Conservation (phyloP, 345 rosid species). For the Brassica carinata region DNA sequence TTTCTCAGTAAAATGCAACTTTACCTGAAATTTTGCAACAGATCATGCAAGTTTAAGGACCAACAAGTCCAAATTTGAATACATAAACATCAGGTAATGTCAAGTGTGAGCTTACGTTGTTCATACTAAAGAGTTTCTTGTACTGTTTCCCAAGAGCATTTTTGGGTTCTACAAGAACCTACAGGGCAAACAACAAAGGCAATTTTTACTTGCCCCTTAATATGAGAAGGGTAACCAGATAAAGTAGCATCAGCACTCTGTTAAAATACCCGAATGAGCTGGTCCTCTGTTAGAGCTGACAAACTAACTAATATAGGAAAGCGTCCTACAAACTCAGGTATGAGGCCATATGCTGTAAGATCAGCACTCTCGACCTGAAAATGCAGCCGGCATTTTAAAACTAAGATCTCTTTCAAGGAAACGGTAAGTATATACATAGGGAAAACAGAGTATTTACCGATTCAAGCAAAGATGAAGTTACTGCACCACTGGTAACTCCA, state of each 20-base stretch:
- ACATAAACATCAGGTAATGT: conserved; percentile 8
- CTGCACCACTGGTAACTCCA: conserved; percentile 63
- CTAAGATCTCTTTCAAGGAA: conserved; percentile 20
- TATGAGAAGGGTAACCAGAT: background rate
- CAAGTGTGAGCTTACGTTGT: conserved; percentile 55
- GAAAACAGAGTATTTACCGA: conserved; percentile 45
- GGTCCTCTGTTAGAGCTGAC: conserved; percentile 88
- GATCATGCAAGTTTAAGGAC: background rate
- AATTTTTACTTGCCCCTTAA: background rate
- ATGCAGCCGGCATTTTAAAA: conserved; percentile 25
- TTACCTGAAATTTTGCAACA: conserved; percentile 61
- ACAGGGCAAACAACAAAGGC: conserved; percentile 17
- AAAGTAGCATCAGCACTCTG: no score
- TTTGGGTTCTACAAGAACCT: conserved; percentile 90
- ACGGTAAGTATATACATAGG: background rate
- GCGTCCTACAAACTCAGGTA: conserved; percentile 97
- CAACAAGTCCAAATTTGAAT: background rate
- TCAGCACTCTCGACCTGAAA: conserved; percentile 89
- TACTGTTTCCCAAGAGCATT: conserved; percentile 95
- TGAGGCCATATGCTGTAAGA: conserved; percentile 93
- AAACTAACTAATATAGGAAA: conserved; percentile 91
- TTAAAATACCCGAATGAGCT: conserved; percentile 69
- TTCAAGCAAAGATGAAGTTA: conserved; percentile 90
- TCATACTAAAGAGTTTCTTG: conserved; percentile 91
- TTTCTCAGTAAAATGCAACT: conserved; percentile 76